A percentile compares a stretch with the other conserved stretches of the same genome.
Conservation (phyloP, 208 protist species). For the Acanthamoeba royreba region DNA sequence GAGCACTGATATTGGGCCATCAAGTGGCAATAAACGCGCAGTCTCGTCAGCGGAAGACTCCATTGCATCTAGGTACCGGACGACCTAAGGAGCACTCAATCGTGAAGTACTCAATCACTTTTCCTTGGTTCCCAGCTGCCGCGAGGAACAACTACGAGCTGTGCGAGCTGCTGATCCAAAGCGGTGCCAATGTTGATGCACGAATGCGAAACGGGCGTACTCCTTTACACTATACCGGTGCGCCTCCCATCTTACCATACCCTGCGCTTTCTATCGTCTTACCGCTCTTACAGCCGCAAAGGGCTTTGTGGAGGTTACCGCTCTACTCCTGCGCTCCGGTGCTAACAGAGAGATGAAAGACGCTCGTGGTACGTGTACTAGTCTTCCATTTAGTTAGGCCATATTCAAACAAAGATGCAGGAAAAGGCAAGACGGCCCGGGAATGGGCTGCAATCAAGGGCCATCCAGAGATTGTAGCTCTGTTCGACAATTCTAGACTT, state of each 20-base stretch:
- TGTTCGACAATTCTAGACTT: neutral
- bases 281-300: neutral
- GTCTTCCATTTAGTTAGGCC: too few relatives aligned
- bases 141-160: neutral
- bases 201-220: conserved; percentile 10
- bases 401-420: too few relatives aligned
- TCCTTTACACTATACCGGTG: neutral
- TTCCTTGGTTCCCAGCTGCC: neutral
- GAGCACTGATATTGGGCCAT: neutral
- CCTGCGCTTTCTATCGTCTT: too few relatives aligned
- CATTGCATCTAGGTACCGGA: neutral
- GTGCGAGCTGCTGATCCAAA: neutral
- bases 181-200: neutral
- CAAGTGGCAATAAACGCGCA: neutral
- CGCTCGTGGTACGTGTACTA: neutral
- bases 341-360: neutral
- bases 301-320: neutral
- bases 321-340: neutral
- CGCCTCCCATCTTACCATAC: neutral
- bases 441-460: neutral
- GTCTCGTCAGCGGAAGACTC: neutral
- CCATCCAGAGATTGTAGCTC: neutral
- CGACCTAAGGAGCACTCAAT: too few relatives aligned
- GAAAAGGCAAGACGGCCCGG: conserved; percentile 1
- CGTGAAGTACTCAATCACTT: neutral